Conservation (phyloP, 441 rosid species). For the Sinapis alba region DNA sequence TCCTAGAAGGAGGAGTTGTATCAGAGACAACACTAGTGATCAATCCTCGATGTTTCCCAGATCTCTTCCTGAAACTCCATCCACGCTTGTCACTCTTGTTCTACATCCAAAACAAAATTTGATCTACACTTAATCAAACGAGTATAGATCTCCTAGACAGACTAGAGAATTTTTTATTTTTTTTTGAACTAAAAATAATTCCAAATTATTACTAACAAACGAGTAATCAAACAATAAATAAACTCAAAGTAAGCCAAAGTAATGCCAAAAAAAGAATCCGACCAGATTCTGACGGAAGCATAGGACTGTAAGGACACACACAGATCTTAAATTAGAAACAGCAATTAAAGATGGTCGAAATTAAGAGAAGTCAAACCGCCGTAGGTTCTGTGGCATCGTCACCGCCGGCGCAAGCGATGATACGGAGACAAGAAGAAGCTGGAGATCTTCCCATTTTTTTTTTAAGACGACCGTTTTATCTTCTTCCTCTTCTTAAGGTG, state of each 20-base stretch:
- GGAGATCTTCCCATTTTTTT: conserved; percentile 70
- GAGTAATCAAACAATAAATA: background rate
- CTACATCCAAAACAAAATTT: conserved; percentile 42
- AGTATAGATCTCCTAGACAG: background rate
- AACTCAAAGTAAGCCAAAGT: conserved; percentile 6
- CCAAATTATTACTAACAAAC: background rate
- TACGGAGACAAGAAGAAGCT: conserved; percentile 75
- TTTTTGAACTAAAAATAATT: background rate
- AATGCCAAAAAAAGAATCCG: conserved; percentile 2
- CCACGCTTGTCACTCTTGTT: conserved; percentile 65
- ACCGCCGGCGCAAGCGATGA: conserved; percentile 77
- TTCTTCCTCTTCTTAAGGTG: conserved; percentile 5
- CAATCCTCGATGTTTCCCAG: conserved; percentile 73
- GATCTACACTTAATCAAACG: background rate
- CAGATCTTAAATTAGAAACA: conserved; percentile 35
- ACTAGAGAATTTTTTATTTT: no score
- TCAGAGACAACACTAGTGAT: conserved; percentile 64
- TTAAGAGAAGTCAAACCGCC: conserved; percentile 33
- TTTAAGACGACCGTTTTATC: conserved; percentile 23
- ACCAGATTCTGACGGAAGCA: conserved; percentile 22
- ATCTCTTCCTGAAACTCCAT: conserved; percentile 90
- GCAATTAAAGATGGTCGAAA: background rate
- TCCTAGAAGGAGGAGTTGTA: conserved; percentile 46
- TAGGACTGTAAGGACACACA: background rate
- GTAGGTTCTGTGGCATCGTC: conserved; percentile 45